Base-by-base conservation (phyloP, 2,329 filamentous ascomycete genomes). In the Thielaviopsis punctulata region DNA sequence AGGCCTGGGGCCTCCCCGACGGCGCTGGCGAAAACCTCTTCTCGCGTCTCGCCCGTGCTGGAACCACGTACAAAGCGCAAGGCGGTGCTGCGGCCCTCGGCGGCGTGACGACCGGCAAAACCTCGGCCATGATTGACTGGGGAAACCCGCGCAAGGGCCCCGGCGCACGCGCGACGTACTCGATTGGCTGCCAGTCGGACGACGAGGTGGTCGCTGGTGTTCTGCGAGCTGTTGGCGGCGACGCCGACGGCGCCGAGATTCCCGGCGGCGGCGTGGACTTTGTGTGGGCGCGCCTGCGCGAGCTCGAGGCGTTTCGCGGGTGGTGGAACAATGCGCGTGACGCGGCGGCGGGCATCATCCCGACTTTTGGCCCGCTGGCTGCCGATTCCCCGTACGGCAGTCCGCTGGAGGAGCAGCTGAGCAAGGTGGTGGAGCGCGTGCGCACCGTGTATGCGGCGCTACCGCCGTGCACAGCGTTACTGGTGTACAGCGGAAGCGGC, bases 11-110 rank as follows among this genome's bases (percentile, higher is more conserved):
- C 33, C 83, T 82, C 0, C 79, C 79, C 48, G 87, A 94, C 44
- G 75, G 80, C 1, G 81, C 80, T 45, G 82, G 80, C 41, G 92
- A 98, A 67, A 90, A 87, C 59, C 79, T 98, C 48, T 98, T 96
- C 71, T 84, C 82, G 59, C 80, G 90, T 9, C 73, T 98, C 3
- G 76, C 74, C 3, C 73, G 81, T 45, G 71, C 79, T 15, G 79
- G 79, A 46, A 76, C 74, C 12, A 68, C 72, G 12, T 82, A 82
- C 63, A 78, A 79, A 59, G 73, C 71, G 10, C 79, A 80, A 57
- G 77, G 73, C 44, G 77, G 76, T 1, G 66, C 69, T 0, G 70
- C 69, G 2, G 80, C 80, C 13, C 73, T 69, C 10, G 76, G 76
- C 25, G 76, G 77, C 21, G 56, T 71, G 10, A 69, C 73, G 33